phyloP scores from a whole-genome alignment of 495 filamentous ascomycete genomes.

The Neurospora sp. region DNA sequence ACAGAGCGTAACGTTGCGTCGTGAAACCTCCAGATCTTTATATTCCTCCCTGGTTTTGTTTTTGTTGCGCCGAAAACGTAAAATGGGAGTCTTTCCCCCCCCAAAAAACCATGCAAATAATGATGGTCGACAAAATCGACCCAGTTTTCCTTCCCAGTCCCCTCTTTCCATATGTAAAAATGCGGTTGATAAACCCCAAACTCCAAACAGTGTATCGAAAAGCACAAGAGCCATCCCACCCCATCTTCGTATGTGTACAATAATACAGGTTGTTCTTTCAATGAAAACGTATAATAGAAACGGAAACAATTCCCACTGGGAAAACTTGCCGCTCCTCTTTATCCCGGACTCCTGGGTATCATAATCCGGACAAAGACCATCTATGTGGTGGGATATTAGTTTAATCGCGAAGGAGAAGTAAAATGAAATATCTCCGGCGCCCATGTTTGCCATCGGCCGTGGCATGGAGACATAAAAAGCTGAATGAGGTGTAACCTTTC shows the following conservation, averaged over 20 bases:
- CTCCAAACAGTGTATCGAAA: neutral
- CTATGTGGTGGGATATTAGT: neutral
- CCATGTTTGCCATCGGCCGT: neutral
- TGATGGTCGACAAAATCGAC: neutral
- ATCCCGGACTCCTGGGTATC: neutral
- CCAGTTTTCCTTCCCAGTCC: neutral
- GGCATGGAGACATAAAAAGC: neutral
- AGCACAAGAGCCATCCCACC: neutral
- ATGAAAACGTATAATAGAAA: neutral
- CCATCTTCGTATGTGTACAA: neutral
- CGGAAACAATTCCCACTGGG: neutral
- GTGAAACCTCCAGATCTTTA: neutral
- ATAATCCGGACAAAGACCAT: neutral
- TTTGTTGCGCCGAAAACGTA: constrained; percentile 4
- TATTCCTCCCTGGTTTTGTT: neutral
- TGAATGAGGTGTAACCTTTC: neutral
- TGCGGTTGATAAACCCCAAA: neutral
- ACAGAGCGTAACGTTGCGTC: neutral
- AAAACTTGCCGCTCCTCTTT: neutral
- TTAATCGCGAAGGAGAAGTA: neutral
- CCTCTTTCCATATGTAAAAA: neutral
- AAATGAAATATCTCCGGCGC: neutral
- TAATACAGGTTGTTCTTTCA: neutral
- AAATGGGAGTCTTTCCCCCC: neutral
- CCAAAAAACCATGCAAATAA: neutral